phyloP scores from a whole-genome alignment of 768 basidiomycete species.

The Galerina sulciceps region DNA sequence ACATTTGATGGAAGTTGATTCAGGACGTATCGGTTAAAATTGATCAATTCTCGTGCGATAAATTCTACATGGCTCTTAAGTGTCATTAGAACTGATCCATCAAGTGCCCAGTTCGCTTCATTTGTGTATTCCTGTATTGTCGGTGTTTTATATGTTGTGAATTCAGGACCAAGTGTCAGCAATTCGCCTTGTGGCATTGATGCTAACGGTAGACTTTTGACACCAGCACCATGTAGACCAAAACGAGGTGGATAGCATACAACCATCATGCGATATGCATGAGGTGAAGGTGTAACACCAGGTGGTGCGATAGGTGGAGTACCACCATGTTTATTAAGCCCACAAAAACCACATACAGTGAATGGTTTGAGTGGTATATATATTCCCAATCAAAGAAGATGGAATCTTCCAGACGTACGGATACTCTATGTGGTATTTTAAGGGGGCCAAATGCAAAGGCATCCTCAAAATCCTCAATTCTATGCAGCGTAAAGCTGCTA shows the following conservation, averaged over 20 bases:
- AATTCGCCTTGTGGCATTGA: neutral
- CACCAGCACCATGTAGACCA: constrained; percentile 10
- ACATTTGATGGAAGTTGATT: too few species aligned
- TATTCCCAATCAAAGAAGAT: constrained; percentile 15
- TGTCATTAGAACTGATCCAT: neutral
- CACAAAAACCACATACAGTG: constrained; percentile 8
- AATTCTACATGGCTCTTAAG: neutral
- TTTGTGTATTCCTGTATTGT: neutral
- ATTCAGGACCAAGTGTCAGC: neutral
- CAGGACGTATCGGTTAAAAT: too few species aligned
- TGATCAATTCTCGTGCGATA: too few species aligned
- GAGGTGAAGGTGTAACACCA: neutral
- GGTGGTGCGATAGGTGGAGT: constrained; percentile 12
- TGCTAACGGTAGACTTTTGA: neutral
- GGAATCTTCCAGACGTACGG: constrained; percentile 16
- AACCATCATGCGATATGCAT: constrained; percentile 8
- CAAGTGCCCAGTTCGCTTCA: neutral
- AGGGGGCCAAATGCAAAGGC: too few species aligned
- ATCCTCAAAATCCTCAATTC: too few species aligned
- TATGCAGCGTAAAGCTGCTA: too few species aligned
- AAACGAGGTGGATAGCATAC: constrained; percentile 16
- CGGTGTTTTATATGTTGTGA: neutral
- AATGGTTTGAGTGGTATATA: constrained; percentile 7
- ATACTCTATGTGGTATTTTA: too few species aligned
- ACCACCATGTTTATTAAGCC: constrained; percentile 16